Base-by-base conservation (phyloP, 1,139 yeast genomes). In the Arxiozyma bovina region DNA sequence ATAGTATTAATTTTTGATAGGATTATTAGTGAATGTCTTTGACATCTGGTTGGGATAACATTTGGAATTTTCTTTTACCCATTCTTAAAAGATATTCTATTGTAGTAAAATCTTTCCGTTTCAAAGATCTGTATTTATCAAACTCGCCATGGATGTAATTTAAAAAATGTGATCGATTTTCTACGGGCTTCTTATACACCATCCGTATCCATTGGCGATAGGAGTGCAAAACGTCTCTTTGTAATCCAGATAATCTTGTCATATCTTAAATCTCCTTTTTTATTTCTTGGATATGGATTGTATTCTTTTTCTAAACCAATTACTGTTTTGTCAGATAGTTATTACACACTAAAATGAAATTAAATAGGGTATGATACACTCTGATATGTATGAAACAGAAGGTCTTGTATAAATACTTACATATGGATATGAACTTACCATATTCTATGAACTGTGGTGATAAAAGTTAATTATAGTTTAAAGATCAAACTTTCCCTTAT, bases 31-130 rank as follows among this genome's bases (percentile, higher is more conserved):
- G 78, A 42, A 86, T 85, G 62, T 85, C 85, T 62, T 82, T 85
- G 47, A 85, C 81, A 51, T 78, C 80, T 0, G 85, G 81, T 57
- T 78, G 77, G 66, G 86, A 80, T 63, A 84, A 87, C 81, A 84
- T 79, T 59, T 89, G 96, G 56, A 79, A 75, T 65, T 85, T 77
- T 64, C 85, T 80, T 58, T 79, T 76, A 1, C 98, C 99, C 12
- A 79, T 78, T 55, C 99, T 74, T 44, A 93, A 70, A 50, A 93
- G 74, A 71, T 90, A 93, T 68, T 93, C 99, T 51, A 93, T 82
- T 1, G 96, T 87, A 42, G 85, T 77, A 67, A 91, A 91, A 64
- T 88, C 96, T 63, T 88, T 85, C 66, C 87, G 83, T 41, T 87
- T 82, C 18, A 91, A 70, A 40, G 70, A 63, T 50, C 74, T 73